Conservation (phyloP, 2,329 filamentous ascomycete genomes). For the Plectosphaerella sp. region DNA sequence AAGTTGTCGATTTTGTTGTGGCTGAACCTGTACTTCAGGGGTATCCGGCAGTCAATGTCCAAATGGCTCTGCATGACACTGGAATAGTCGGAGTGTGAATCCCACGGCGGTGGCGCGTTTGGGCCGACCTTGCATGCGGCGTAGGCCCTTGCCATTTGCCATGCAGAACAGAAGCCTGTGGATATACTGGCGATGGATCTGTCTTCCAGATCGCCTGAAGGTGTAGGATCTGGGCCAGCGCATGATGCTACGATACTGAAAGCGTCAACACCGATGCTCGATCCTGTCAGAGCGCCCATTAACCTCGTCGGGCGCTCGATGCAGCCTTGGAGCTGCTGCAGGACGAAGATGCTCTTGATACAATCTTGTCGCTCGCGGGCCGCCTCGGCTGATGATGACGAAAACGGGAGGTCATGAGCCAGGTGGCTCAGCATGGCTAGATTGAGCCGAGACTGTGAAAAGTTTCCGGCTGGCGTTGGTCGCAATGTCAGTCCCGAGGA, state of each 20-base stretch:
- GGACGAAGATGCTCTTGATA: conserved; percentile 35
- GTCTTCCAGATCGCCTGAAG: no score
- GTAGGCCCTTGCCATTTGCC: conserved; percentile 41
- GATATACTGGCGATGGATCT: no score
- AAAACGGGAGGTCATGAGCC: conserved; percentile 12
- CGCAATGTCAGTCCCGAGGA: no score
- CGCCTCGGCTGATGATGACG: conserved; percentile 11
- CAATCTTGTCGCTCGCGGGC: conserved; percentile 21
- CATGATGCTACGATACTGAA: no score
- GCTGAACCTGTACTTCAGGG: conserved; percentile 44
- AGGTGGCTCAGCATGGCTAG: conserved; percentile 17
- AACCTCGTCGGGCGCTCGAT: conserved; percentile 5
- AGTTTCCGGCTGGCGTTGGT: conserved; percentile 7
- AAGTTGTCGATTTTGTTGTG: conserved; percentile 40
- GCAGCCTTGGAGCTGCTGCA: conserved; percentile 35
- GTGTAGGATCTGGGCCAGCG: no score
- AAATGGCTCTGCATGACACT: conserved; percentile 44
- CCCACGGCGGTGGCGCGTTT: conserved; percentile 34
- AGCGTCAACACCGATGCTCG: no score
- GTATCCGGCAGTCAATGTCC: conserved; percentile 46
- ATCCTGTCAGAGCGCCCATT: no score
- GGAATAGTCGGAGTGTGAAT: conserved; percentile 46
- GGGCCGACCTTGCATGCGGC: conserved; percentile 38
- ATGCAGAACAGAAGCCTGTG: conserved; percentile 34
- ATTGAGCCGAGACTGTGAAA: conserved; percentile 15